Evolutionary conservation across 495 filamentous ascomycete species (phyloP).

Genomic region (Xylaria scruposa): DNA sequence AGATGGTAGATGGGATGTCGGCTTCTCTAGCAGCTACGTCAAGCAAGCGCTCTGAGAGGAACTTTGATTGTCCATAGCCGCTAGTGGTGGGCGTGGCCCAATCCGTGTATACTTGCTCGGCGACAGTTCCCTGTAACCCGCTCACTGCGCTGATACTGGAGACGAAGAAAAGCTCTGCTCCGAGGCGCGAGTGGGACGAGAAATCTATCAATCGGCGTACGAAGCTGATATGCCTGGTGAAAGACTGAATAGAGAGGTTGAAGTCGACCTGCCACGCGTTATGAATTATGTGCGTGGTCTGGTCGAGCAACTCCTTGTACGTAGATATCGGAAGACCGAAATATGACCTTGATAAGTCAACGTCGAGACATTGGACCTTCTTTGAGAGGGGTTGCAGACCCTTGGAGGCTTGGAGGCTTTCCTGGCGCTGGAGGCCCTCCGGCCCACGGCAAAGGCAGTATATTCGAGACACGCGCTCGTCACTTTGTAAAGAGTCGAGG

Average conservation of each 20-base stretch:
- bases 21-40: constrained; percentile 42
- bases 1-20: constrained; percentile 46
- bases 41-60: constrained; percentile 55
- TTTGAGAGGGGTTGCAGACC: constrained; percentile 23
- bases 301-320: constrained; percentile 25
- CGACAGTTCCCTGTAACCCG: constrained; percentile 37
- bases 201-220: constrained; percentile 49
- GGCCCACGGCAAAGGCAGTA: constrained; percentile 52
- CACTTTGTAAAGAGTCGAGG: constrained; percentile 38
- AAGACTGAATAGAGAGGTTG: constrained; percentile 48
- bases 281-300: constrained; percentile 45
- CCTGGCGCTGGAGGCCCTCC: constrained; percentile 33
- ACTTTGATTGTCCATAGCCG: constrained; percentile 64
- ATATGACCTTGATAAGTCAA: constrained; percentile 21
- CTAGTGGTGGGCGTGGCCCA: constrained; percentile 35
- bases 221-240: constrained; percentile 45
- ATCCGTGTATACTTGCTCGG: constrained; percentile 49
- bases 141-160: constrained; percentile 47
- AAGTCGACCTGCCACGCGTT: constrained; percentile 62
- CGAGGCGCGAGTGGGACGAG: constrained; percentile 33
- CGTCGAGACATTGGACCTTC: constrained; percentile 24
- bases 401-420: constrained; percentile 2
- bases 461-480: constrained; percentile 40
- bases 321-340: constrained; percentile 24
- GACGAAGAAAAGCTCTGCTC: constrained; percentile 47